Conservation (phyloP, 2,329 filamentous ascomycete species). For the Aspergillus sp. region DNA sequence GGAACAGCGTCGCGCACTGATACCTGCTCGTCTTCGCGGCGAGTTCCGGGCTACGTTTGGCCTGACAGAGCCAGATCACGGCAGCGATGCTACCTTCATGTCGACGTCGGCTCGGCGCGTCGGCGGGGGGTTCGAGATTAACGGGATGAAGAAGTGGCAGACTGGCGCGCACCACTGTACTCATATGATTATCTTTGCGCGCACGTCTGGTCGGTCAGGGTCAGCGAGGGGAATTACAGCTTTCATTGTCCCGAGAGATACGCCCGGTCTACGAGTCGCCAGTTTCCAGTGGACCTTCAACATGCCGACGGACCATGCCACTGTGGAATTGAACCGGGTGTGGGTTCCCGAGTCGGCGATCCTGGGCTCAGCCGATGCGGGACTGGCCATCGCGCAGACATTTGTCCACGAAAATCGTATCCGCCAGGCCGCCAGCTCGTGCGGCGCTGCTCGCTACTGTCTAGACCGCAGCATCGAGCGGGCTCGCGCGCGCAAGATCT, state of each 20-base stretch:
- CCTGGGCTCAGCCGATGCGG: constrained; percentile 44
- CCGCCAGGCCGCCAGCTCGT: constrained; percentile 50
- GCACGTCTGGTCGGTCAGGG: constrained; percentile 46
- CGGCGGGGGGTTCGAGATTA: constrained; percentile 38
- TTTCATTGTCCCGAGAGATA: constrained; percentile 48
- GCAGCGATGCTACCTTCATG: constrained; percentile 56
- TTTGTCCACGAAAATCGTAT: constrained; percentile 59
- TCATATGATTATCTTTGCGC: constrained; percentile 53
- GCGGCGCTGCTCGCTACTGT: constrained; percentile 47
- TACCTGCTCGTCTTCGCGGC: constrained; percentile 44
- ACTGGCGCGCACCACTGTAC: constrained; percentile 54
- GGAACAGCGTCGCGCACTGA: constrained; percentile 46
- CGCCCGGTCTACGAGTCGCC: constrained; percentile 45
- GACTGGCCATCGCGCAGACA: constrained; percentile 53
- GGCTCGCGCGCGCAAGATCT: constrained; percentile 40
- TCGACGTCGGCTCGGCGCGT: constrained; percentile 43
- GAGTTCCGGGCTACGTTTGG: constrained; percentile 52
- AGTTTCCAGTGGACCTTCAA: constrained; percentile 58
- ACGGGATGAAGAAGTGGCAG: constrained; percentile 57
- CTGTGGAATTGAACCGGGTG: constrained; percentile 48
- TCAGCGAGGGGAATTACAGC: constrained; percentile 50
- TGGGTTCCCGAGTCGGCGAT: constrained; percentile 46
- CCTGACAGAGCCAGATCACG: constrained; percentile 53
- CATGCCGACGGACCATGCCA: constrained; percentile 59
- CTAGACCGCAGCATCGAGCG: constrained; percentile 49